Percentiles rank a stretch among this genome's conserved stretches.
Conservation (phyloP, 352 stramenopile genomes). For the Salisapilia sapeloensis region DNA sequence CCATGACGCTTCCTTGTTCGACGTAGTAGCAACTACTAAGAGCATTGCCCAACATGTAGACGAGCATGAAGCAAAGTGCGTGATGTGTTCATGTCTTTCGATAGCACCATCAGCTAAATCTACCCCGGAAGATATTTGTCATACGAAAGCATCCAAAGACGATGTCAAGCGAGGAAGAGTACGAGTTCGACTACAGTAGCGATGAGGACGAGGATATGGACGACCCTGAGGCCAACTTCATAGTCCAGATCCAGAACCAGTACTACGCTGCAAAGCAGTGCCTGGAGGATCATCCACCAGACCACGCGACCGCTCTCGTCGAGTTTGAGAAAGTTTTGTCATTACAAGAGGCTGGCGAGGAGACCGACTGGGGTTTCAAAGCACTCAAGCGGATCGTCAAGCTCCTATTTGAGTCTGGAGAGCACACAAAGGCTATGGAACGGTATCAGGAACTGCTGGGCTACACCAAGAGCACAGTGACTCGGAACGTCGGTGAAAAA, state of each 20-base stretch:
- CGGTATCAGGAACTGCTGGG: constrained; percentile 83
- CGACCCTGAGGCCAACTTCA: constrained; percentile 47
- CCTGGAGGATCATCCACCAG: constrained; percentile 32
- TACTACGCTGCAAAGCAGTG: constrained; percentile 87
- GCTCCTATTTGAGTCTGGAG: constrained; percentile 66
- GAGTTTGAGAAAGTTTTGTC: constrained; percentile 33
- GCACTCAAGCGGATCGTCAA: constrained; percentile 91
- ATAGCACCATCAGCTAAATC: too few species aligned
- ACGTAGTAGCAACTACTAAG: too few species aligned
- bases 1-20: too few species aligned
- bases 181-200: constrained; percentile 88
- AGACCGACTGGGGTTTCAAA: constrained; percentile 87
- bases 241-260: constrained; percentile 87
- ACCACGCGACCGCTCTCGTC: constrained; percentile 17
- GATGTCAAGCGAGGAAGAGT: constrained; percentile 71
- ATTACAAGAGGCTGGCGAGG: constrained; percentile 19
- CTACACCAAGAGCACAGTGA: constrained; percentile 78
- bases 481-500: constrained; percentile 89
- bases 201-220: constrained; percentile 85
- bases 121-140: too few species aligned
- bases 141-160: too few species aligned
- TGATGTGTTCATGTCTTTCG: too few species aligned
- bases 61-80: too few species aligned
- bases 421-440: constrained; percentile 54
- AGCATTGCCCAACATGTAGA: too few species aligned